Evolutionary conservation across 2,329 filamentous ascomycete genomes (phyloP), one percentile per base, ranked within the genome.

Genomic region (Neocucurbitaria cava): DNA sequence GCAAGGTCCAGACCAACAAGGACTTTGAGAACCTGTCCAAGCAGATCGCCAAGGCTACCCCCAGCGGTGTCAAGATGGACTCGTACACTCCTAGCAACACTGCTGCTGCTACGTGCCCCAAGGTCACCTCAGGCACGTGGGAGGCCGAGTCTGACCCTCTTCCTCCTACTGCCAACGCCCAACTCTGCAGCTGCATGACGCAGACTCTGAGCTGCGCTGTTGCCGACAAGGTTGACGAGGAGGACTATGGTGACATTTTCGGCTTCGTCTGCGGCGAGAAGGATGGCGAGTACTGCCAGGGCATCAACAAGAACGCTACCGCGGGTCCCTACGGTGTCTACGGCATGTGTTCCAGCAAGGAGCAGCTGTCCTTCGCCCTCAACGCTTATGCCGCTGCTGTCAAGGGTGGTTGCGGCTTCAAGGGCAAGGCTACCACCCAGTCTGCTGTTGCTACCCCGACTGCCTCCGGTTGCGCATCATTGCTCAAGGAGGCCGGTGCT

Each of bases 101-200:
- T 46, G 80, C 87, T 21, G 83, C 85, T 46, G 81, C 82, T 50
- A 74, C 83, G 42, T 99, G 95, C 85, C 95, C 95, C 21, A 79
- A 79, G 15, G 77, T 88, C 52, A 80, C 77, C 65, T 63, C 77
- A 36, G 66, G 80, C 39, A 64, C 79, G 70, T 99, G 95, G 94
- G 80, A 83, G 64, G 89, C 91, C 48, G 82, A 84, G 47, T 74
- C 79, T 58, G 81, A 83, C 39, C 81, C 79, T 53, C 90, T 99
- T 30, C 95, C 95, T 24, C 94, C 93, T 9, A 85, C 85, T 10
- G 92, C 93, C 60, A 91, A 98, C 79, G 72, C 85, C 41, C 71
- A 86, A 40, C 87, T 96, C 42, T 99, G 95, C 84, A 77, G 82
- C 53, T 99, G 95, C 85, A 96, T 96, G 91, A 84, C 85, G 75